Evolutionary conservation across 225 moss, liverwort and hornwort genomes (phyloP), one percentile per base, ranked within the genome.

Genomic region (Physcomitrium patens): DNA sequence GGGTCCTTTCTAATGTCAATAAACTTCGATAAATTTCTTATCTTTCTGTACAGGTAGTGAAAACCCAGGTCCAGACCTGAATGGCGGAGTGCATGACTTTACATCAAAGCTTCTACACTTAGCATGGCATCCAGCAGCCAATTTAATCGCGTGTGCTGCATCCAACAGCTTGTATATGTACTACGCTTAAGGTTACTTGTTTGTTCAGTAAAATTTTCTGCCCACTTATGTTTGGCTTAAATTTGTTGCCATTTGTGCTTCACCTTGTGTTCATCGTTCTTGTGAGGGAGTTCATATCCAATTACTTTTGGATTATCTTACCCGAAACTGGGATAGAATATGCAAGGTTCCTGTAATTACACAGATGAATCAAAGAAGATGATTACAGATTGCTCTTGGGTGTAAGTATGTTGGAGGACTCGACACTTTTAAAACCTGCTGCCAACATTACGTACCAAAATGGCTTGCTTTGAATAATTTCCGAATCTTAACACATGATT

Each of bases 121-220:
- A 84, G 96, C 96, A 51, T 97, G 96, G 96, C 96, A 97, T 87
- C 96, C 96, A 70, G 82, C 75, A 87, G 88, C 96, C 76, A 93
- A 94, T 87, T 92, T 97, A 81, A 97, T 97, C 83, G 96, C 96
- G 46, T 97, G 96, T 79, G 96, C 96, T 89, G 96, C 96, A 86
- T 97, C 96, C 81, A 97, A 97, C 91, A 97, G 96, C 86, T 90
- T 97, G 96, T 97, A 97, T 90, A 97, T 97, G 96, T 97, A 97
- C 87, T 94, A 97, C 84, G 96, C 94, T 77, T 97, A 97, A 90
- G 86, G 85, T 84, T 87, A 82, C 88, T 79, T 86, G 84, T 77
- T 84, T 85, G 90, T 91, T 90, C 84, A 93, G 93, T 93, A 93
- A 93, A 95, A 88, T 83, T 85, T 85, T 88, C 75, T 80, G 65